These are phyloP conservation scores for Amanita pallidorosea DNA, from an alignment of 768 basidiomycete genomes.

Conservation along the genomic window DNA sequence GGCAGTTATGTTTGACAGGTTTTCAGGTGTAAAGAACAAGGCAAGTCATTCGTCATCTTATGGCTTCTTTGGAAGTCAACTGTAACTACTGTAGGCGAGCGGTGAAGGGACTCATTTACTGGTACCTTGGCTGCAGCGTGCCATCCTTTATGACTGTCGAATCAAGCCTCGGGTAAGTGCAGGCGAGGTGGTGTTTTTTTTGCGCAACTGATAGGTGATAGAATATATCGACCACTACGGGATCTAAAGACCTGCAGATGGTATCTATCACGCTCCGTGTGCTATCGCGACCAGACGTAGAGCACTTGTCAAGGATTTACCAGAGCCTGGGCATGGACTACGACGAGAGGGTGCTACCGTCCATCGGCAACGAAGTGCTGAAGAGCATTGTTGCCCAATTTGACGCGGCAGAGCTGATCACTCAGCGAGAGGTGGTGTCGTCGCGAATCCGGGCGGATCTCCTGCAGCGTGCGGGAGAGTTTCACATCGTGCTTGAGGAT, in stretches of 20 bases:
- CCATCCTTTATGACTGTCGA: constrained; percentile 95
- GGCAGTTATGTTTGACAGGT: constrained; percentile 98
- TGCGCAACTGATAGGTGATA: constrained; percentile 19
- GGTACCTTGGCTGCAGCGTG: constrained; percentile 90
- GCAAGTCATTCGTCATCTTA: constrained; percentile 25
- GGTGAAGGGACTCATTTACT: constrained; percentile 95
- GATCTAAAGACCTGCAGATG: constrained; percentile 98
- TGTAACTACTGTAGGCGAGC: constrained; percentile 44
- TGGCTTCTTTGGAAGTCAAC: constrained; percentile 4
- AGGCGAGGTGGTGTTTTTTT: background rate
- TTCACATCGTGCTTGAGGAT: constrained; percentile 91
- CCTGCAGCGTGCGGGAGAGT: constrained; percentile 88
- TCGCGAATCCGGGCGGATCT: constrained; percentile 89
- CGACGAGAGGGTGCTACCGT: constrained; percentile 94
- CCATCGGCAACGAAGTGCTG: constrained; percentile 95
- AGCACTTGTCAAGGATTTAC: constrained; percentile 87
- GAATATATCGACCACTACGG: constrained; percentile 99
- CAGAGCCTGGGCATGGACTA: constrained; percentile 92
- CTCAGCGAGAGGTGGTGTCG: constrained; percentile 94
- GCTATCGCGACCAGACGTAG: constrained; percentile 83
- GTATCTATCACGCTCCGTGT: constrained; percentile 95
- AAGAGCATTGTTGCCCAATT: constrained; percentile 99
- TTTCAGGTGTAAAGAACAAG: constrained; percentile 78
- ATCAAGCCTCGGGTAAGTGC: constrained; percentile 83
- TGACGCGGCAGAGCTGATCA: constrained; percentile 93